A percentile compares a stretch with the other conserved stretches of the same genome.
These are phyloP conservation scores for Phanerodontia chrysosporium DNA, from an alignment of 768 basidiomycete species.

Conservation along the genomic window DNA sequence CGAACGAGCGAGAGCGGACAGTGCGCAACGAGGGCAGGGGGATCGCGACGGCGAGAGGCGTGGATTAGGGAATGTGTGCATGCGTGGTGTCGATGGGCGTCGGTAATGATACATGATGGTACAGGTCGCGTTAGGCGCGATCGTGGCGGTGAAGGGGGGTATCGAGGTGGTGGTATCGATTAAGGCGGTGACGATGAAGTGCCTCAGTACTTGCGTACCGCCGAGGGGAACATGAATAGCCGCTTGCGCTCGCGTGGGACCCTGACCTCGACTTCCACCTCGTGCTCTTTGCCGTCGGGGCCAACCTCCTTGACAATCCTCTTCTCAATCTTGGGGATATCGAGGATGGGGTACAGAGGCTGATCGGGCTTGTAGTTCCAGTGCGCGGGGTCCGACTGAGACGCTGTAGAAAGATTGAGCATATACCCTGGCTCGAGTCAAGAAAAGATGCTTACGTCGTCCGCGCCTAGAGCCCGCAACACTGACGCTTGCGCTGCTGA, in stretches of 20 bases:
- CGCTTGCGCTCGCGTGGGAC: constrained; percentile 53
- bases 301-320: constrained; percentile 45
- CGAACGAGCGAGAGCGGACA: background rate
- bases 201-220: background rate
- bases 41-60: background rate
- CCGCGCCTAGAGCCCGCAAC: constrained; percentile 18
- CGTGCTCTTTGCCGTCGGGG: constrained; percentile 42
- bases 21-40: background rate
- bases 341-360: constrained; percentile 63
- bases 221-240: constrained; percentile 63
- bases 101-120: background rate
- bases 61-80: background rate
- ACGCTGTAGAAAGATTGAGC: background rate
- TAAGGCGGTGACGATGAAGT: background rate
- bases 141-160: background rate
- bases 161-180: background rate
- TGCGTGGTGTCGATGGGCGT: background rate
- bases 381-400: background rate
- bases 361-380: constrained; percentile 56
- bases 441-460: constrained; percentile 5
- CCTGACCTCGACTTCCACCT: constrained; percentile 52
- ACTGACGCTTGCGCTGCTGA: background rate
- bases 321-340: constrained; percentile 50
- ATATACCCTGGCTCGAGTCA: background rate
- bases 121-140: background rate